These are phyloP conservation scores for Aethionema arabicum DNA, from an alignment of 345 rosid species.

Conservation along the genomic window DNA sequence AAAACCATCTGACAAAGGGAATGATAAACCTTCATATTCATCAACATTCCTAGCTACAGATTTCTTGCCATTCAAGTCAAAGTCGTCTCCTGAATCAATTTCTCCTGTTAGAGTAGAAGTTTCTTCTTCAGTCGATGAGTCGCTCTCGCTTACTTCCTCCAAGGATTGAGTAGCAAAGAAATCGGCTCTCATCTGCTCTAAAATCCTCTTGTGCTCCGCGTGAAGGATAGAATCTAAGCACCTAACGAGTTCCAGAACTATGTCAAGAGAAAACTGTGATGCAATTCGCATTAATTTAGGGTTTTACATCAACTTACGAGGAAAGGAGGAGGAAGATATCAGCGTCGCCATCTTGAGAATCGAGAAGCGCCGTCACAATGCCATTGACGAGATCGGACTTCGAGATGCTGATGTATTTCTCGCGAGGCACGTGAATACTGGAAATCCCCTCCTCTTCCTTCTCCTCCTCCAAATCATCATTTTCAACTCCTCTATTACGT, in stretches of 20 bases:
- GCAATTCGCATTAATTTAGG: not conserved
- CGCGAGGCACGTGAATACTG: constrained; percentile 67
- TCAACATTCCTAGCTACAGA: constrained; percentile 26
- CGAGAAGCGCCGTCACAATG: constrained; percentile 48
- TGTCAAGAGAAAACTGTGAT: not conserved
- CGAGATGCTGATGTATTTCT: constrained; percentile 68
- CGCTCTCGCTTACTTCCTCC: constrained; percentile 32
- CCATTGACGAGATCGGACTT: constrained; percentile 74
- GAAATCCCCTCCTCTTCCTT: constrained; percentile 53
- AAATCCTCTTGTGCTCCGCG: constrained; percentile 76
- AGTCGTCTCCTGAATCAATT: constrained; percentile 14
- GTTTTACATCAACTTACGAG: constrained; percentile 48
- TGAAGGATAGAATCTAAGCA: constrained; percentile 84
- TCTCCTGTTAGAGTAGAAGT: constrained; percentile 27
- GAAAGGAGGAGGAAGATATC: constrained; percentile 61
- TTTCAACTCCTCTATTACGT: constrained; percentile 29
- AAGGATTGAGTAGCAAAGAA: constrained; percentile 46
- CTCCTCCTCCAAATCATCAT: constrained; percentile 34
- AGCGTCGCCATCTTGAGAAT: constrained; percentile 49
- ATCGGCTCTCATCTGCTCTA: constrained; percentile 80
- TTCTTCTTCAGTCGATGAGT: constrained; percentile 17
- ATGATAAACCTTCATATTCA: constrained; percentile 32
- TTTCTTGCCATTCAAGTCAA: constrained; percentile 19
- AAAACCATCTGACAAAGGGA: constrained; percentile 44
- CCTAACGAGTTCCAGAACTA: constrained; percentile 40